Base-by-base conservation (phyloP, 1,139 yeast species). In the Geotrichum klebahnii region DNA sequence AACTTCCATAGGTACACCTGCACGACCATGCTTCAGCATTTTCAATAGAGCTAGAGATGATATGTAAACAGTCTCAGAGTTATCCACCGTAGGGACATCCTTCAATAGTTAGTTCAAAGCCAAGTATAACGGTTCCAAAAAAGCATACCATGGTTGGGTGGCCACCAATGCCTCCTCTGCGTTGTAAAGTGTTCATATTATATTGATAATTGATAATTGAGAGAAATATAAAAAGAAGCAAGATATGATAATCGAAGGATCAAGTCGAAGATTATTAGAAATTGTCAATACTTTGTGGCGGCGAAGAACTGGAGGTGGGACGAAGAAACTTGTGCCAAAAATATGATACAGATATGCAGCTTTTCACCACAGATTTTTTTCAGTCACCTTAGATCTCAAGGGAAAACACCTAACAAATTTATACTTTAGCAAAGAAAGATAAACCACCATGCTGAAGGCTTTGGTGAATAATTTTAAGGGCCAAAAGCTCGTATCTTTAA, bases 1-100 rank as follows among this genome's bases (percentile, higher is more conserved):
- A 46, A 94, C 99, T 73, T 94, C 99, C 99, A 94, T 94, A 16
- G 99, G 99, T 50, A 94, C 98, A 65, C 99, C 99, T 1, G 98
- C 97, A 64, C 97, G 78, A 42, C 98, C 97, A 66, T 92, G 98
- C 69, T 90, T 92, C 65, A 92, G 79, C 98, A 92, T 92, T 70
- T 94, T 94, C 56, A 94, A 76, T 53, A 94, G 74, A 2, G 99
- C 99, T 61, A 94, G 77, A 34, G 97, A 89, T 33, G 98, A 92
- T 53, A 94, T 89, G 70, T 92, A 89, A 8, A 92, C 97, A 1
- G 97, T 90, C 71, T 92, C 98, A 32, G 96, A 84, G 62, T 92
- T 90, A 69, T 92, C 98, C 53, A 90, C 87, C 38, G 87, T 84
- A 9, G 94, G 90, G 1, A 84, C 81, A 61, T 85, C 96, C 49